Percentiles rank a stretch among this genome's conserved stretches.
Conservation (phyloP, 257 asterid genomes). For the Plantago major region DNA sequence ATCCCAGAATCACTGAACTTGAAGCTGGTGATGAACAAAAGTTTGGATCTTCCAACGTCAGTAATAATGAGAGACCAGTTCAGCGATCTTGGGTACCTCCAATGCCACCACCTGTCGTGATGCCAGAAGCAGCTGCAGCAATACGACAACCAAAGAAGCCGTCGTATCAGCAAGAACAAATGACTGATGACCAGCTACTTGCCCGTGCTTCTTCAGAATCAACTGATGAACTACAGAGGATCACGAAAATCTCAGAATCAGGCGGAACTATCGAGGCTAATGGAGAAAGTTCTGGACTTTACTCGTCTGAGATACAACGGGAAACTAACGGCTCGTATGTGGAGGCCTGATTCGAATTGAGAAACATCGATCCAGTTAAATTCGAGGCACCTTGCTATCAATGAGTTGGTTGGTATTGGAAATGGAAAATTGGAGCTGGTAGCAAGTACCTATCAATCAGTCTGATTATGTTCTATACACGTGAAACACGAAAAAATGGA, state of each 20-base stretch:
- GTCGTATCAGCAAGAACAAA: conserved; percentile 35
- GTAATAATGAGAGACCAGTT: conserved; percentile 34
- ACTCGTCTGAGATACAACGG: conserved; percentile 36
- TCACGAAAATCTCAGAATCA: conserved; percentile 62
- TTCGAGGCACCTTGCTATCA: neutral
- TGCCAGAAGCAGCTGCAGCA: conserved; percentile 94
- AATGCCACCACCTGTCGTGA: conserved; percentile 87
- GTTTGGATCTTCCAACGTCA: conserved; percentile 29
- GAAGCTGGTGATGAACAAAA: conserved; percentile 44
- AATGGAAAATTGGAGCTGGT: conserved; percentile 8
- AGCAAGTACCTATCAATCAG: neutral
- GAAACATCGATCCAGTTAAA: conserved; percentile 12
- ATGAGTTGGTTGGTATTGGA: conserved; percentile 14
- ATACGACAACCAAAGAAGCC: conserved; percentile 89
- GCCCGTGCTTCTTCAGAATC: conserved; percentile 46
- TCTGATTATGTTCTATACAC: neutral
- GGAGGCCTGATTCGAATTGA: conserved; percentile 19
- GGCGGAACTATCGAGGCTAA: conserved; percentile 53
- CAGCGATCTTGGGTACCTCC: conserved; percentile 91
- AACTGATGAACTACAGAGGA: conserved; percentile 63
- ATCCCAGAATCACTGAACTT: conserved; percentile 56
- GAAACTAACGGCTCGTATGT: conserved; percentile 42
- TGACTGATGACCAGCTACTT: conserved; percentile 57
- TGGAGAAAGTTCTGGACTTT: conserved; percentile 32
- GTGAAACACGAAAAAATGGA: too few species aligned